Evolutionary conservation across 345 rosid genomes (phyloP).

Genomic region (Brassica rapa): DNA sequence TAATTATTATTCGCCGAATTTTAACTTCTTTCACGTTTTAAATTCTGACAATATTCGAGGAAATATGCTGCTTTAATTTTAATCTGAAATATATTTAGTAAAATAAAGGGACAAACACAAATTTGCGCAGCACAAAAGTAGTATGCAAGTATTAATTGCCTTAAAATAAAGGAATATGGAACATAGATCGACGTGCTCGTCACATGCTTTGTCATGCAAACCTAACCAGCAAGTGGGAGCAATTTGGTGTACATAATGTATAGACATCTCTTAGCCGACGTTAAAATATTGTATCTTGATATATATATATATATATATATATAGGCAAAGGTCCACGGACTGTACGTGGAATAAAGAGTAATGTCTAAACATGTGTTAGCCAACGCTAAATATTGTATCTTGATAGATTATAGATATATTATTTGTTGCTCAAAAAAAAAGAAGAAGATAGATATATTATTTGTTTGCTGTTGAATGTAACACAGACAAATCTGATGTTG

Average conservation of each 20-base stretch:
- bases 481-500: too few relatives aligned
- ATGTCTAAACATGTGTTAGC: background rate
- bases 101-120: constrained; percentile 33
- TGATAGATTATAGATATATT: too few relatives aligned
- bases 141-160: background rate
- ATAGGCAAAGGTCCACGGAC: constrained; percentile 31
- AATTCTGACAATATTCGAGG: constrained; percentile 41
- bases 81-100: background rate
- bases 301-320: background rate
- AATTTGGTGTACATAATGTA: background rate
- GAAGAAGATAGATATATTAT: too few relatives aligned
- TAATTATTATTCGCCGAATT: constrained; percentile 12
- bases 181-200: constrained; percentile 40
- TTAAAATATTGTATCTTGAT: background rate
- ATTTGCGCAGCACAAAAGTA: constrained; percentile 37
- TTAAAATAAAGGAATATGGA: constrained; percentile 6
- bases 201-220: constrained; percentile 42
- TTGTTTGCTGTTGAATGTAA: too few relatives aligned
- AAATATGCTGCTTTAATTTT: constrained; percentile 18
- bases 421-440: too few relatives aligned
- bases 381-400: too few relatives aligned
- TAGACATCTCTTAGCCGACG: constrained; percentile 5
- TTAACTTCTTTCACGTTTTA: constrained; percentile 35
- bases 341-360: constrained; percentile 21
- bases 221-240: constrained; percentile 37